Percentiles rank a stretch among this genome's conserved stretches.
Evolutionary conservation across 2,329 filamentous ascomycete genomes (phyloP).

Genomic region (Gnomoniopsis smithogilvyi): DNA sequence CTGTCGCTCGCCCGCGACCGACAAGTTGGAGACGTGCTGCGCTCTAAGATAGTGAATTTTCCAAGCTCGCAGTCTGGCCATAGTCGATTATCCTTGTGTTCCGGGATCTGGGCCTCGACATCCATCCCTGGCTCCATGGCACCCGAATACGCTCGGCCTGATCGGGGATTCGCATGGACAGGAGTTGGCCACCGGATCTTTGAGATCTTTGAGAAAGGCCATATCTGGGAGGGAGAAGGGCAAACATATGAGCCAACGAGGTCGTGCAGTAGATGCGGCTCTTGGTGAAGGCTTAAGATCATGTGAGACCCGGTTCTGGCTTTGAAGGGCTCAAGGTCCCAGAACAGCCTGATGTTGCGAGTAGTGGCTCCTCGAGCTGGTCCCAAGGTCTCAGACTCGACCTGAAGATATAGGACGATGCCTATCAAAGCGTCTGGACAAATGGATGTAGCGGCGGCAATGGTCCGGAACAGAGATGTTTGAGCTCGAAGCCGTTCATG

Average conservation of each 20-base stretch:
- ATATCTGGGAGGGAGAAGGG: not conserved
- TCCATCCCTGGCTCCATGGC: not conserved
- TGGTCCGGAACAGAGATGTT: not conserved
- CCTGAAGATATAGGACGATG: not conserved
- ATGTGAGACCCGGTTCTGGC: not conserved
- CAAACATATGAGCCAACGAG: not conserved
- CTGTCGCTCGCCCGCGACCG: not conserved
- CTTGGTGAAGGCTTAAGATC: not conserved
- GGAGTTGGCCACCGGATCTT: not conserved
- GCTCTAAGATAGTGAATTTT: not conserved
- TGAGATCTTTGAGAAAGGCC: not conserved
- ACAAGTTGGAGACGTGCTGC: not conserved
- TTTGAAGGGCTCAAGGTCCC: not conserved
- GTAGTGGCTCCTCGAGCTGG: not conserved
- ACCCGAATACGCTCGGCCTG: not conserved
- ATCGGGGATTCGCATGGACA: not conserved
- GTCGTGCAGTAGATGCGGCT: not conserved
- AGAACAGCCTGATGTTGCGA: not conserved
- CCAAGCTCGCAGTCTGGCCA: not conserved
- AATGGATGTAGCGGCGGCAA: not conserved
- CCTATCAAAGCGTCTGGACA: not conserved
- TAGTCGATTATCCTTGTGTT: not conserved
- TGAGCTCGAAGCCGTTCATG: not conserved
- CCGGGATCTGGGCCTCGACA: not conserved
- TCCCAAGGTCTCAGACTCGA: not conserved